Conservation (phyloP, 176 grass and related monocot genomes). For the Oryza nivara region DNA sequence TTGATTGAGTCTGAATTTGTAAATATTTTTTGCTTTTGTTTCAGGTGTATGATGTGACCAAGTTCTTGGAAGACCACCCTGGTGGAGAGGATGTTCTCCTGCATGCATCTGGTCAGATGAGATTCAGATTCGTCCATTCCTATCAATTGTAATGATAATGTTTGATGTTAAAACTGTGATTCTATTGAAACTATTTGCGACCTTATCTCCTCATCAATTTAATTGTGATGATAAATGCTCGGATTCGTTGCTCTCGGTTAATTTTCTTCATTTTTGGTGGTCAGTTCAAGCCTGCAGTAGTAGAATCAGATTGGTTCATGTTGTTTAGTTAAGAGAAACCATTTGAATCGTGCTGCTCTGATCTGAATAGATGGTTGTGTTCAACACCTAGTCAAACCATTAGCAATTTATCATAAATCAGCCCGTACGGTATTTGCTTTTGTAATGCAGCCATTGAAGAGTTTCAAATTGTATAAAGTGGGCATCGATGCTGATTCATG, state of each 20-base stretch:
- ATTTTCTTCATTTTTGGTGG: neutral
- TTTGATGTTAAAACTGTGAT: too few species aligned
- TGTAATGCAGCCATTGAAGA: neutral
- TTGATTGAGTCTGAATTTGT: neutral
- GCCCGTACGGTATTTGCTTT: neutral
- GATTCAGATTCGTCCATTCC: neutral
- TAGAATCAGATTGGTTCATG: neutral
- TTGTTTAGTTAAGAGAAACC: neutral
- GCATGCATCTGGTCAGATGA: conserved; percentile 63
- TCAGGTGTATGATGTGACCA: conserved; percentile 88
- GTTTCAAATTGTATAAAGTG: neutral
- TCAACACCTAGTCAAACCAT: neutral
- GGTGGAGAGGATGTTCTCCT: conserved; percentile 78
- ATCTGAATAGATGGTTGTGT: neutral
- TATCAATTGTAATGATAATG: neutral
- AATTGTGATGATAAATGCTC: neutral
- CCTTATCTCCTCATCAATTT: neutral
- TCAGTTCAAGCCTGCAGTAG: neutral
- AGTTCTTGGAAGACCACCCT: conserved; percentile 78
- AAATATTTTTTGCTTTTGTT: neutral
- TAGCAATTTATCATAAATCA: neutral
- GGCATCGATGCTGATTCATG: neutral
- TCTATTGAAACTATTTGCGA: too few species aligned
- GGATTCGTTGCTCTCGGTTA: neutral
- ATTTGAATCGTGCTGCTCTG: too few species aligned